These are phyloP conservation scores for Colletotrichum falcatum DNA, from an alignment of 2,329 filamentous ascomycete genomes.

Conservation along the genomic window DNA sequence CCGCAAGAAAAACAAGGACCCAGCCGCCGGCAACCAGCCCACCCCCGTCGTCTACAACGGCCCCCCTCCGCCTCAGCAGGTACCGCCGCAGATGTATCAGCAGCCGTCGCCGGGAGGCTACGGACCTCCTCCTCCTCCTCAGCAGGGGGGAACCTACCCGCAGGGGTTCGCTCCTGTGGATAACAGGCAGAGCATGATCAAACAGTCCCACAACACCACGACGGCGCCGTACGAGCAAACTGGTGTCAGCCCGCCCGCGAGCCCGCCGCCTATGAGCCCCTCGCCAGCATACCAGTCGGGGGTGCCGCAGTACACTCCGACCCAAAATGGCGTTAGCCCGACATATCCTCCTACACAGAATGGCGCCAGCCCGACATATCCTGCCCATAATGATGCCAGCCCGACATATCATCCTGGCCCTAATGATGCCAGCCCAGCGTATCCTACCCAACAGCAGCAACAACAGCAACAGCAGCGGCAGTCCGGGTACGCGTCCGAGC, in stretches of 20 bases:
- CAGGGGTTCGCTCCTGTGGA: constrained; percentile 39
- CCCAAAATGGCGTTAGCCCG: constrained; percentile 17
- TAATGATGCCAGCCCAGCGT: no score
- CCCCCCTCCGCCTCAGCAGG: constrained; percentile 20
- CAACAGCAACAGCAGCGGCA: constrained; percentile 22
- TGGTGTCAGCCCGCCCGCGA: constrained; percentile 42
- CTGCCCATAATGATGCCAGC: constrained; percentile 8
- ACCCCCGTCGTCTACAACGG: constrained; percentile 15
- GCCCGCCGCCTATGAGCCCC: constrained; percentile 42
- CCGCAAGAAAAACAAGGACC: constrained; percentile 44
- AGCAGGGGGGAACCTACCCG: constrained; percentile 13
- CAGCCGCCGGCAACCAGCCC: constrained; percentile 5
- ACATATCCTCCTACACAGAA: constrained; percentile 18
- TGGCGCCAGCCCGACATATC: constrained; percentile 19
- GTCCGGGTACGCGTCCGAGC: constrained; percentile 44
- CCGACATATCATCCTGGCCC: constrained; percentile 22
- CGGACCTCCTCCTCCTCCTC: constrained; percentile 19
- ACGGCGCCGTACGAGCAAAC: constrained; percentile 37
- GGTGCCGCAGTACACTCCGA: constrained; percentile 17
- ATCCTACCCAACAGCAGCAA: constrained; percentile 21
- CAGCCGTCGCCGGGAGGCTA: constrained; percentile 41
- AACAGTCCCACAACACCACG: constrained; percentile 40
- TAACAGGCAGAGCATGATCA: constrained; percentile 43
- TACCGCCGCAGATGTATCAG: constrained; percentile 39
- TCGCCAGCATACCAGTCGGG: constrained; percentile 37